Evolutionary conservation across 805 yeast genomes (phyloP), one percentile per base, ranked within the genome.

Genomic region (Clavispora vitiphila): DNA sequence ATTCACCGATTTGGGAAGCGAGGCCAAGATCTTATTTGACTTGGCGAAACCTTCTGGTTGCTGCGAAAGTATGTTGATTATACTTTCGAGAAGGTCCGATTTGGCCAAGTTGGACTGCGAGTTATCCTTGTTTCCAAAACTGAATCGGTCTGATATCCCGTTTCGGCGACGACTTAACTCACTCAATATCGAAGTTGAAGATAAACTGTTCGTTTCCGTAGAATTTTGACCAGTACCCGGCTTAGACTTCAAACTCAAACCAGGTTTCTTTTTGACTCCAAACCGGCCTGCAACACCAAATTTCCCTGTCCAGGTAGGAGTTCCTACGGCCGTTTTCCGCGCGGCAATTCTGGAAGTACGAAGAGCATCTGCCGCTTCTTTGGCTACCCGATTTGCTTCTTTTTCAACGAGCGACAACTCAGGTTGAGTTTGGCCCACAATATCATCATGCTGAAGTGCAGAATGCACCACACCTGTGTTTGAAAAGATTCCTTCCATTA

Each of bases 301-400:
- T 50, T 77, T 78, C 0, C 99, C 99, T 0, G 99, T 91, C 95
- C 97, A 93, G 0, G 99, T 91, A 0, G 97, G 98, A 0, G 84
- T 81, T 4, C 96, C 96, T 23, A 90, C 69, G 20, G 53, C 58
- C 37, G 56, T 66, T 40, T 58, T 60, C 16, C 73, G 50, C 1
- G 89, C 71, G 18, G 65, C 57, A 36, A 64, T 69, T 31, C 89
- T 63, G 0, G 96, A 86, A 44, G 76, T 75, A 40, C 76, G 69
- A 42, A 86, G 60, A 0, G 81, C 82, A 15, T 64, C 65, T 0
- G 81, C 68, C 0, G 84, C 84, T 14, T 71, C 67, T 47, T 62
- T 60, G 34, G 81, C 77, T 56, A 73, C 76, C 37, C 69, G 69
- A 4, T 75, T 76, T 0, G 90, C 90, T 53, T 85, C 90, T 21